phyloP scores from a whole-genome alignment of 2,329 filamentous ascomycete genomes.

The Hypoxylon sp. region DNA sequence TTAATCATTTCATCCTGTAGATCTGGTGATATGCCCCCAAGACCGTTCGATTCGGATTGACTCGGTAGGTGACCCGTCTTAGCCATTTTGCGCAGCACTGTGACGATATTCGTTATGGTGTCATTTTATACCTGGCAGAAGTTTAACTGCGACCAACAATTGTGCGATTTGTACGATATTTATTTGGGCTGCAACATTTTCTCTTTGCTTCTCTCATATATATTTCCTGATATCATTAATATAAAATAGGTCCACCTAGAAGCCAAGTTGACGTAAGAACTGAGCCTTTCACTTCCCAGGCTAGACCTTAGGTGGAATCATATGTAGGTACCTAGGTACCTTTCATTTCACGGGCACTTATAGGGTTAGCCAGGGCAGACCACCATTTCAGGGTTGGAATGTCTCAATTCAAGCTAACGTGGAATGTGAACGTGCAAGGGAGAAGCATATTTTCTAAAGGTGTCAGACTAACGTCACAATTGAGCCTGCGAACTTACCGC shows the following conservation, averaged over 20 bases:
- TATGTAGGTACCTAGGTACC: not conserved
- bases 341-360: not conserved
- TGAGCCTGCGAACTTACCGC: not conserved
- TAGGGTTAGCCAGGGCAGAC: too few relatives aligned
- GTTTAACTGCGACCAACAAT: not conserved
- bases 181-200: not conserved
- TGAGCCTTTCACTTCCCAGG: not conserved
- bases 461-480: slow-evolving; percentile 1
- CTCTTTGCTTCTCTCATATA: not conserved
- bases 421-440: slow-evolving; percentile 5
- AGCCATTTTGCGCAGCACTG: slow-evolving; percentile 1
- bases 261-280: not conserved
- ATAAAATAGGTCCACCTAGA: not conserved
- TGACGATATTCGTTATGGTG: not conserved
- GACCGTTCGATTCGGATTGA: not conserved
- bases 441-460: not conserved
- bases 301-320: not conserved
- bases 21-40: not conserved
- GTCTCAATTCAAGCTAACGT: not conserved
- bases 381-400: not conserved
- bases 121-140: not conserved
- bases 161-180: not conserved
- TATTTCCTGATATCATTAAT: not conserved
- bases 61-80: not conserved
- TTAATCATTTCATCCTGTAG: slow-evolving; percentile 5